Conservation (phyloP, 495 filamentous ascomycete species). For the Penicillium egyptiacum region DNA sequence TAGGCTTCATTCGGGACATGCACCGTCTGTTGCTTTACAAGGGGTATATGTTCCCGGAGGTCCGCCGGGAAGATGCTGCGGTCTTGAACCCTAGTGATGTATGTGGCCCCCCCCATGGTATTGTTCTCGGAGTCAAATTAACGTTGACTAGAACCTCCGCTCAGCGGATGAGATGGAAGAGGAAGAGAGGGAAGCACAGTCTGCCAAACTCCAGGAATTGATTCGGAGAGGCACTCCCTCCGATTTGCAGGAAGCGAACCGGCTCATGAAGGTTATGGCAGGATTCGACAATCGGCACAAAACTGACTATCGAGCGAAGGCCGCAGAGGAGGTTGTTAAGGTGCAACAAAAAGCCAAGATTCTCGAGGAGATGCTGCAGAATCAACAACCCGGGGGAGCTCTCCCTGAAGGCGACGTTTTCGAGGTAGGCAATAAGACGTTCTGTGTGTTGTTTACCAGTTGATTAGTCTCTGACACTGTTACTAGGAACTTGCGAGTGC, state of each 20-base stretch:
- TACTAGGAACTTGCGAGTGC: constrained; percentile 81
- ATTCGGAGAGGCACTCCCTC: constrained; percentile 89
- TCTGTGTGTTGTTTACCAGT: not conserved
- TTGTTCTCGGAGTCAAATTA: constrained; percentile 21
- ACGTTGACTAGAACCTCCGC: constrained; percentile 71
- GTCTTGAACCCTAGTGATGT: constrained; percentile 98
- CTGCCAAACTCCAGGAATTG: constrained; percentile 93
- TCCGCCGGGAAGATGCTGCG: constrained; percentile 89
- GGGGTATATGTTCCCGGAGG: constrained; percentile 91
- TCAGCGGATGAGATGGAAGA: constrained; percentile 99
- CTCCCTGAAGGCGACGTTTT: constrained; percentile 91
- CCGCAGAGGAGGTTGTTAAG: constrained; percentile 89
- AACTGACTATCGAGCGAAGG: constrained; percentile 96
- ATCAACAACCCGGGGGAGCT: constrained; percentile 75
- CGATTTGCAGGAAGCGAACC: constrained; percentile 93
- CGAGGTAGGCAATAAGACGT: constrained; percentile 53
- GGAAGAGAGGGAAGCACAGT: constrained; percentile 91
- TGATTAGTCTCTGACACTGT: constrained; percentile 11
- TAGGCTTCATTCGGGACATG: constrained; percentile 97
- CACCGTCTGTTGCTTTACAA: constrained; percentile 94
- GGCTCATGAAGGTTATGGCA: constrained; percentile 98
- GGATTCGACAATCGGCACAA: constrained; percentile 93
- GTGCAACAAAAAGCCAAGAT: constrained; percentile 90
- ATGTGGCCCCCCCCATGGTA: constrained; percentile 39
- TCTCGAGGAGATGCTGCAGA: constrained; percentile 88